Evolutionary conservation across 768 basidiomycete genomes (phyloP).

Genomic region (Rhizopogon sp.): DNA sequence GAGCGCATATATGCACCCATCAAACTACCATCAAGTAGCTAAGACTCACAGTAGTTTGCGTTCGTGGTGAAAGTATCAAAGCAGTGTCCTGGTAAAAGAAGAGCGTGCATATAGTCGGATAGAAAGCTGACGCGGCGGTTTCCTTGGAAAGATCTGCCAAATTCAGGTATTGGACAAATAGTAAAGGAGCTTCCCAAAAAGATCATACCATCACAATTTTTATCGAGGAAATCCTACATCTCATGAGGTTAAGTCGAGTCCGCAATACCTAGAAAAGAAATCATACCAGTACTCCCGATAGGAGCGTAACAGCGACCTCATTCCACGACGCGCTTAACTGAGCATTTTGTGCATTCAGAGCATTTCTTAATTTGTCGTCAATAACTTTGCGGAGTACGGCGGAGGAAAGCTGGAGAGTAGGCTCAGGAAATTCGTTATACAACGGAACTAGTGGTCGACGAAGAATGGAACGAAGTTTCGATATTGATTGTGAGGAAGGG

Average conservation of each 20-base stretch:
- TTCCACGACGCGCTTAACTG: constrained; percentile 37
- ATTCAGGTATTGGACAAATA: neutral
- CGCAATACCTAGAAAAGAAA: neutral
- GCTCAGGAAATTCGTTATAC: constrained; percentile 33
- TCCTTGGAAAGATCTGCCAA: constrained; percentile 13
- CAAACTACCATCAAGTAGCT: neutral
- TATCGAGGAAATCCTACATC: constrained; percentile 19
- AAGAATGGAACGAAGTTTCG: constrained; percentile 35
- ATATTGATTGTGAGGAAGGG: constrained; percentile 31
- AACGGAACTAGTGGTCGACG: constrained; percentile 40
- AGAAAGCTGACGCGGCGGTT: constrained; percentile 22
- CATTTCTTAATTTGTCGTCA: constrained; percentile 31
- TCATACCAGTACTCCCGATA: constrained; percentile 50
- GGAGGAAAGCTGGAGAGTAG: constrained; percentile 37
- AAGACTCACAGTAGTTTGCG: neutral
- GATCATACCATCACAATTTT: constrained; percentile 13
- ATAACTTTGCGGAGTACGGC: constrained; percentile 37
- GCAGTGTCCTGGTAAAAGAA: constrained; percentile 27
- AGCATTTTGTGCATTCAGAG: constrained; percentile 14
- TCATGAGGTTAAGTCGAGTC: constrained; percentile 1
- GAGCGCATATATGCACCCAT: constrained; percentile 25
- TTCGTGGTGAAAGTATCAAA: constrained; percentile 16
- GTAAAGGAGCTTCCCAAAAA: neutral
- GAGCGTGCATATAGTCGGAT: constrained; percentile 30
- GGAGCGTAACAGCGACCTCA: constrained; percentile 35